Conservation (phyloP, 768 basidiomycete species). For the Russula sp. region DNA sequence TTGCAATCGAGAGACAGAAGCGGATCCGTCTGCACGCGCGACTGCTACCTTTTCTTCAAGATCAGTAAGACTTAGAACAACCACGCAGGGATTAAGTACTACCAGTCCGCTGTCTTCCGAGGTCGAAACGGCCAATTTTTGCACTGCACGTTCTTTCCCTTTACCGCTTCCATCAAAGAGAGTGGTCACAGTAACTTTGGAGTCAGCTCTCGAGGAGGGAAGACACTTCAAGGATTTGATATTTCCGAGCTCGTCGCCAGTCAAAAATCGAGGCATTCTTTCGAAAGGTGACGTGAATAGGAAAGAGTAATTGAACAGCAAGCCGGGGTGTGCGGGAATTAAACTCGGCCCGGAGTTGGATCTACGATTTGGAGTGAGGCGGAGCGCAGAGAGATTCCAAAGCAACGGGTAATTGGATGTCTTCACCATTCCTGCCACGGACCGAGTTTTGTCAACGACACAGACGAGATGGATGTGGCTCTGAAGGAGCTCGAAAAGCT, state of each 20-base stretch:
- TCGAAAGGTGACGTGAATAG: background rate
- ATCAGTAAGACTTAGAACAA: constrained; percentile 21
- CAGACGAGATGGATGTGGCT: constrained; percentile 55
- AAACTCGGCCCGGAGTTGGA: background rate
- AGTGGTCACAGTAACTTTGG: constrained; percentile 34
- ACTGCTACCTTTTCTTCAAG: constrained; percentile 58
- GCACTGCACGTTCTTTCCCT: constrained; percentile 36
- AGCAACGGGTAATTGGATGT: background rate
- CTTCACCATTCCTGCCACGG: background rate
- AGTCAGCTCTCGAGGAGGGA: constrained; percentile 28
- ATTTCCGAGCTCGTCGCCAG: constrained; percentile 75
- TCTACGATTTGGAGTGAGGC: background rate
- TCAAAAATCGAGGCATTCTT: constrained; percentile 60
- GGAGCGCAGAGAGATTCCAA: too few species aligned
- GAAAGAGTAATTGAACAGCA: too few species aligned
- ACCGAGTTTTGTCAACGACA: background rate
- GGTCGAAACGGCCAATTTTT: constrained; percentile 33
- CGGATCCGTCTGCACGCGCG: constrained; percentile 55
- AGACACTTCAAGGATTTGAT: constrained; percentile 55
- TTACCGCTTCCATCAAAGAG: constrained; percentile 32
- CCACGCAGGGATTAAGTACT: background rate
- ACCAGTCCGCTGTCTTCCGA: constrained; percentile 2
- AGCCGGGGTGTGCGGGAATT: too few species aligned
- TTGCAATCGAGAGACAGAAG: constrained; percentile 39
- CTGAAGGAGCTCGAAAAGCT: constrained; percentile 77